phyloP scores from a whole-genome alignment of 2,329 filamentous ascomycete species.

The Uncinocarpus reesii region DNA sequence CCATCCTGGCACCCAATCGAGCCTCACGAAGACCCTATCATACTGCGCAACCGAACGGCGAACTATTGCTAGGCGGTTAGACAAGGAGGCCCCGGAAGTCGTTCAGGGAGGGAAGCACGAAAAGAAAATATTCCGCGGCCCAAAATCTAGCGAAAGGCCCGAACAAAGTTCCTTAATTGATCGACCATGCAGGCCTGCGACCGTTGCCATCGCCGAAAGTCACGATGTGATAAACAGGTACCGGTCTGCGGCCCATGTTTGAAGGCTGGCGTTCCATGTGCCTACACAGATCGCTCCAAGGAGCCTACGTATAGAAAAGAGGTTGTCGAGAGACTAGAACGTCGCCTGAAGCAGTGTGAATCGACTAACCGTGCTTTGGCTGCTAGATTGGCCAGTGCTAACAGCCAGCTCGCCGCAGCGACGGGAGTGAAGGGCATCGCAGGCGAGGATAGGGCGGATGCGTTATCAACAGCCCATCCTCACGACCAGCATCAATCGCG shows the following conservation, averaged over 20 bases:
- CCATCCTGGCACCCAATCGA: constrained; percentile 8
- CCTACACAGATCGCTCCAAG: constrained; percentile 17
- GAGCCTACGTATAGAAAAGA: constrained; percentile 27
- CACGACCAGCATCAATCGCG: constrained; percentile 7
- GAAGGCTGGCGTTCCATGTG: constrained; percentile 28
- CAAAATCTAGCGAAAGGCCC: no score
- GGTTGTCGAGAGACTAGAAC: constrained; percentile 30
- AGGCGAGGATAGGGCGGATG: background rate
- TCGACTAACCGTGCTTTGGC: constrained; percentile 16
- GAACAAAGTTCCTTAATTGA: background rate
- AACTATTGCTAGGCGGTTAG: constrained; percentile 1
- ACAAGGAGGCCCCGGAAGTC: constrained; percentile 1
- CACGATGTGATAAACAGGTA: constrained; percentile 33
- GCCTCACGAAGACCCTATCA: constrained; percentile 6
- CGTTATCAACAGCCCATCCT: background rate
- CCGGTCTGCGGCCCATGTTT: constrained; percentile 31
- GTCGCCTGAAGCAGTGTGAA: constrained; percentile 21
- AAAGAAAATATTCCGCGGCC: background rate
- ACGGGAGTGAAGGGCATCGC: background rate
- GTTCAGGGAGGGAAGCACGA: background rate
- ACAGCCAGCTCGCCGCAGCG: constrained; percentile 8
- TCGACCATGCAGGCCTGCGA: constrained; percentile 28
- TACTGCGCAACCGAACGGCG: constrained; percentile 1
- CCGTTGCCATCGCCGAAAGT: constrained; percentile 36
- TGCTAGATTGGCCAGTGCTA: constrained; percentile 12